Evolutionary conservation across 1,284 basidiomycete species (phyloP), one percentile per base, ranked within the genome.

Genomic region (Golubevia pallescens): DNA sequence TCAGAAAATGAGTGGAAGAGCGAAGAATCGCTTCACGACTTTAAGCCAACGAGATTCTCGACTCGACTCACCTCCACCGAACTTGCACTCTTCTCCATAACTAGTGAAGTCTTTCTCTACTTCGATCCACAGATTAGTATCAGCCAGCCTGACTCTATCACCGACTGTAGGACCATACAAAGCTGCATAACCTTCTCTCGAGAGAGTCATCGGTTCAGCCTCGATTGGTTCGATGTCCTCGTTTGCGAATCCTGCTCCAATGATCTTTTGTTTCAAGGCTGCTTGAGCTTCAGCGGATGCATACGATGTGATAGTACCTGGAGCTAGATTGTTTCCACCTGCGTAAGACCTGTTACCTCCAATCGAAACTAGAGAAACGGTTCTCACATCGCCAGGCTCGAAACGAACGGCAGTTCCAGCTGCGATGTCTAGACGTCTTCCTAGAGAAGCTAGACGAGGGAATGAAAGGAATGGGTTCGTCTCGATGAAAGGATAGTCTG

Each of bases 341-440:
- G 90, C 89, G 57, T 95, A 90, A 57, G 90, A 86, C 75, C 90
- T 89, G 0, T 86, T 86, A 0, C 95, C 96, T 13, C 90, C 92
- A 55, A 97, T 92, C 21, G 90, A 86, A 64, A 94, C 93, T 2
- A 99, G 89, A 0, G 90, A 90, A 32, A 98, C 93, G 0, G 92
- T 91, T 87, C 94, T 95, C 28, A 87, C 86, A 78, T 97, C 94
- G 6, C 95, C 95, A 0, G 97, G 96, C 84, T 99, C 97, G 84
- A 99, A 99, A 19, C 97, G 91, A 3, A 97, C 93, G 1, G 97
- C 95, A 0, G 95, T 98, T 5, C 94, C 96, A 0, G 97, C 92
- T 0, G 95, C 88, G 60, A 98, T 95, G 85, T 99, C 94, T 2
- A 99, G 90, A 16, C 93, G 90, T 78, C 90, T 94, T 2, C 93